Percentiles rank a stretch among this genome's conserved stretches.
phyloP scores from a whole-genome alignment of 169 alveolate genomes.

The Plasmodium sp. region DNA sequence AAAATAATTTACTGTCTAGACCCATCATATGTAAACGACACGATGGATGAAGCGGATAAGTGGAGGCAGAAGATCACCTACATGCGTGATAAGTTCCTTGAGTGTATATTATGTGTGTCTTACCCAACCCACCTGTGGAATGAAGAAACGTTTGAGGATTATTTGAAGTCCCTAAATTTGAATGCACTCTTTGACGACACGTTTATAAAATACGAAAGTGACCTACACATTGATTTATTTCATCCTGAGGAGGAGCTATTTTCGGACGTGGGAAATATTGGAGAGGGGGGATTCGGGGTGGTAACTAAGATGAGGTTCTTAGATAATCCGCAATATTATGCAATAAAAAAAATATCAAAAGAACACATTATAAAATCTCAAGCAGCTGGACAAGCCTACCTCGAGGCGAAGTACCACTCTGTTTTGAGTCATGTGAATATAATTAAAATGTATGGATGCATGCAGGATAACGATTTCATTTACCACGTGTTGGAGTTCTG shows the following conservation, averaged over 20 bases:
- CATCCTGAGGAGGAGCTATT: conserved; percentile 51
- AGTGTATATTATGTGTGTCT: conserved; percentile 50
- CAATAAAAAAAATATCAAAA: conserved; percentile 70
- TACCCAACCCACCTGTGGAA: conserved; percentile 51
- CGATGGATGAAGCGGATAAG: conserved; percentile 17
- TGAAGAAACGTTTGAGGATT: conserved; percentile 21
- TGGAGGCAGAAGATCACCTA: conserved; percentile 59
- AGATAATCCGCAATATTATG: conserved; percentile 42
- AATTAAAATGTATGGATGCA: conserved; percentile 74
- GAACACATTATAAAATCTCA: conserved; percentile 70
- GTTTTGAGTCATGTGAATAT: conserved; percentile 69
- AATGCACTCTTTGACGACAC: conserved; percentile 65
- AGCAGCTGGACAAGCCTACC: conserved; percentile 72
- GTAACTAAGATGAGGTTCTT: conserved; percentile 72
- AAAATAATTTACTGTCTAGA: conserved; percentile 63
- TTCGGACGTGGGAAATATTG: conserved; percentile 70
- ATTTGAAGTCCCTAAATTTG: conserved; percentile 53
- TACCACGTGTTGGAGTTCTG: conserved; percentile 69
- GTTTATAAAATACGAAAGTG: conserved; percentile 60
- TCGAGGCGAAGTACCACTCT: conserved; percentile 70
- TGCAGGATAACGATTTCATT: conserved; percentile 58
- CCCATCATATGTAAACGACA: conserved; percentile 61
- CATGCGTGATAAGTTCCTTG: conserved; percentile 66
- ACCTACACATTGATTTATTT: conserved; percentile 39
- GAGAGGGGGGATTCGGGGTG: conserved; percentile 73